Percentiles rank a stretch among this genome's conserved stretches.
These are phyloP conservation scores for Mycena floridula DNA, from an alignment of 768 basidiomycete genomes.

Conservation along the genomic window DNA sequence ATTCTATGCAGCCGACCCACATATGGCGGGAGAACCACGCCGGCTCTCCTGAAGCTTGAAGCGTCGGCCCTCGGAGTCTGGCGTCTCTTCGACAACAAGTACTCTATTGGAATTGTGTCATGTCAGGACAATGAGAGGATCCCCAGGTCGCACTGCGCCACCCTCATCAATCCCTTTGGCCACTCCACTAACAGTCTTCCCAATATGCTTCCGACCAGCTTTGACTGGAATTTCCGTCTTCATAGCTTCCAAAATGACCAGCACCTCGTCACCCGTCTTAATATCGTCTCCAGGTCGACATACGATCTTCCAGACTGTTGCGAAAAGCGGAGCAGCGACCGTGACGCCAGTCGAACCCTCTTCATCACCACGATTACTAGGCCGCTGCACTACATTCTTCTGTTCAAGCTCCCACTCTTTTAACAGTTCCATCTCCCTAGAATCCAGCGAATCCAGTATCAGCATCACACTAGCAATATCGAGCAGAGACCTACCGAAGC, in stretches of 20 bases:
- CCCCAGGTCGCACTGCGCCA: constrained; percentile 38
- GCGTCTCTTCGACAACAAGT: no score
- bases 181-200: constrained; percentile 33
- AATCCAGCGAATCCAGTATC: no score
- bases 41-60: no score
- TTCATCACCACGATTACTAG: no score
- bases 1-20: no score
- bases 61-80: no score
- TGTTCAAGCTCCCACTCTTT: constrained; percentile 33
- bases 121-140: constrained; percentile 32
- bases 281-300: constrained; percentile 37
- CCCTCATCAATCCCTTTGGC: constrained; percentile 38
- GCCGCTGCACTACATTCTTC: constrained; percentile 10
- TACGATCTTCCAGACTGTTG: constrained; percentile 46
- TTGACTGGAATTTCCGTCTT: constrained; percentile 53
- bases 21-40: no score
- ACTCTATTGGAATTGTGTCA: background rate
- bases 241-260: constrained; percentile 58
- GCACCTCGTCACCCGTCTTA: constrained; percentile 30
- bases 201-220: constrained; percentile 38
- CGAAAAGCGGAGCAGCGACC: constrained; percentile 28
- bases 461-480: background rate
- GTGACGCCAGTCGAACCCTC: no score
- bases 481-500: constrained; percentile 24
- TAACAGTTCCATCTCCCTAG: constrained; percentile 37